phyloP scores from a whole-genome alignment of 441 rosid genomes.

The Gossypium lobatum region DNA sequence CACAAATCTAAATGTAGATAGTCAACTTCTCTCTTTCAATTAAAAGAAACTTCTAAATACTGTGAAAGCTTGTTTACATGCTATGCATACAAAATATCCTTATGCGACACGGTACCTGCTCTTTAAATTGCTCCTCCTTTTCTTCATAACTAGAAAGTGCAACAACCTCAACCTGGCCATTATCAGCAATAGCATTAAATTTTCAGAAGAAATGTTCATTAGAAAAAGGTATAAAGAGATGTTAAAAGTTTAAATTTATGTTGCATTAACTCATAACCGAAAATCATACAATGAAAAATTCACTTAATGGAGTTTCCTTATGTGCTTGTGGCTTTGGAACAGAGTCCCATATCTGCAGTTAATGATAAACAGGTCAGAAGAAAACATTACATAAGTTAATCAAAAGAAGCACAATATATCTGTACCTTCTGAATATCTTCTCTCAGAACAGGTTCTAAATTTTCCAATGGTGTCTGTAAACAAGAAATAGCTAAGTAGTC shows the following conservation, averaged over 20 bases:
- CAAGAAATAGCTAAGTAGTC: constrained; percentile 16
- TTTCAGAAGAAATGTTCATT: neutral
- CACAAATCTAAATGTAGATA: neutral
- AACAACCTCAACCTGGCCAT: constrained; percentile 86
- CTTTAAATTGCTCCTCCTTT: constrained; percentile 92
- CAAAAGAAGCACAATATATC: neutral
- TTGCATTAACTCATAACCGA: neutral
- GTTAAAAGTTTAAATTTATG: neutral
- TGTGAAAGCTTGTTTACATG: neutral
- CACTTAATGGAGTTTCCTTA: constrained; percentile 87
- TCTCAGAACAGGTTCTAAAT: constrained; percentile 88
- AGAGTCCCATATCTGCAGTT: constrained; percentile 83
- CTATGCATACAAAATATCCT: neutral
- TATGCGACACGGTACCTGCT: constrained; percentile 54
- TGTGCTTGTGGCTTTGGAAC: constrained; percentile 96
- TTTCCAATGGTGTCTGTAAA: constrained; percentile 89
- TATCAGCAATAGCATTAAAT: constrained; percentile 14
- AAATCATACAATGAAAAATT: constrained; percentile 82
- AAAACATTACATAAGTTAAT: too few relatives aligned
- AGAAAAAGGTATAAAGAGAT: neutral
- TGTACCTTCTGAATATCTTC: constrained; percentile 96
- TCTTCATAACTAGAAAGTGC: constrained; percentile 98
- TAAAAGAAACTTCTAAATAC: neutral
- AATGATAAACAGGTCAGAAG: constrained; percentile 1
- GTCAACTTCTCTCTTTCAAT: neutral